phyloP scores from a whole-genome alignment of 148 eudicot genomes.

The Nepenthes gracilis region DNA sequence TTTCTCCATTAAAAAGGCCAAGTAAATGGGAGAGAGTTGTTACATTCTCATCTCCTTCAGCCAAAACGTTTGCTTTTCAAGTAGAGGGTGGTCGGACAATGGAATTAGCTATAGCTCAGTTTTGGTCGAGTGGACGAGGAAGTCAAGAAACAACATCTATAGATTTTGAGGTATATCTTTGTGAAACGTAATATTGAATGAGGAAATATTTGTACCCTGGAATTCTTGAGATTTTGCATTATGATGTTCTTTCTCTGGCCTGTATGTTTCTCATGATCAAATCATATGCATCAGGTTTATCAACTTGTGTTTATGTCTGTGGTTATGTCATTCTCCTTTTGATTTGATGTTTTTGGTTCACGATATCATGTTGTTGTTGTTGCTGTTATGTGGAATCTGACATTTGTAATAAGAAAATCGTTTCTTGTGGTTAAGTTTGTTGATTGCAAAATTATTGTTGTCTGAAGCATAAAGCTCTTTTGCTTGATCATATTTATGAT shows the following conservation, averaged over 20 bases:
- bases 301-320: no score
- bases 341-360: no score
- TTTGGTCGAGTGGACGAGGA: conserved; percentile 98
- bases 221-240: background rate
- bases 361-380: no score
- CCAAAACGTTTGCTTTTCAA: conserved; percentile 72
- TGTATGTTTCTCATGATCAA: no score
- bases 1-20: conserved; percentile 89
- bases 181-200: background rate
- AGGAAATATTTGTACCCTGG: background rate
- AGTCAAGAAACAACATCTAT: conserved; percentile 64
- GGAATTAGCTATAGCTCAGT: conserved; percentile 88
- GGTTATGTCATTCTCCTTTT: no score
- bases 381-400: no score
- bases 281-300: no score
- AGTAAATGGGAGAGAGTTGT: conserved; percentile 75
- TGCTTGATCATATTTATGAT: no score
- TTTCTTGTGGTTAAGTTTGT: no score
- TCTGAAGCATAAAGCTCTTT: no score
- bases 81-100: conserved; percentile 91
- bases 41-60: conserved; percentile 77
- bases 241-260: background rate
- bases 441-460: no score
- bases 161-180: conserved; percentile 74
- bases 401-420: no score